These are phyloP conservation scores for Penicillium soppii DNA, from an alignment of 495 filamentous ascomycete genomes.

Conservation along the genomic window DNA sequence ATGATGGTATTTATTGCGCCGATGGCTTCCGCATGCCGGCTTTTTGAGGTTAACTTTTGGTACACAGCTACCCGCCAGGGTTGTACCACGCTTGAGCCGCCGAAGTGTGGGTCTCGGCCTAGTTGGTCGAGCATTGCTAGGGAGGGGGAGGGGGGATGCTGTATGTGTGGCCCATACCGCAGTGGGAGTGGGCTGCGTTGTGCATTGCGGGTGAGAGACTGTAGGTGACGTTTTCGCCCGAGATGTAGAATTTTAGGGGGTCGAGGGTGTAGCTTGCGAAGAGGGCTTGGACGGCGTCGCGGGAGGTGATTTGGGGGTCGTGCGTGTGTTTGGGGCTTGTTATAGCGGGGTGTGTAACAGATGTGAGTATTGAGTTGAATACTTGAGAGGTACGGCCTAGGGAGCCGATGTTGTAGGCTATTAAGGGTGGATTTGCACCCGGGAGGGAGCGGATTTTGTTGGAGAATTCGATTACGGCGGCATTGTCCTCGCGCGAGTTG, in stretches of 20 bases:
- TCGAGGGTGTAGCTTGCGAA: slow-evolving; percentile 57
- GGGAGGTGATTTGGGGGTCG: slow-evolving; percentile 51
- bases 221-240: slow-evolving; percentile 71
- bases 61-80: slow-evolving; percentile 77
- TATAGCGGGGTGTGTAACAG: slow-evolving; percentile 67
- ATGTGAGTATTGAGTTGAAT: slow-evolving; percentile 66
- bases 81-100: slow-evolving; percentile 69
- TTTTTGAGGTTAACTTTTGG: slow-evolving; percentile 64
- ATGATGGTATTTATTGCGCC: slow-evolving; percentile 83
- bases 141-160: slow-evolving; percentile 62
- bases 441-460: slow-evolving; percentile 42
- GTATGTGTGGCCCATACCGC: slow-evolving; percentile 72
- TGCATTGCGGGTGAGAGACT: slow-evolving; percentile 80
- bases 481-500: slow-evolving; percentile 56
- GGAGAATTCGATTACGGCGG: slow-evolving; percentile 54
- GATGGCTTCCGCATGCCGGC: slow-evolving; percentile 74
- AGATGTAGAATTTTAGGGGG: slow-evolving; percentile 71
- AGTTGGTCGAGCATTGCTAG: slow-evolving; percentile 64
- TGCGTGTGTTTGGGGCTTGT: slow-evolving; percentile 32
- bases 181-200: slow-evolving; percentile 68
- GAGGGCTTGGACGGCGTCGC: slow-evolving; percentile 55
- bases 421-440: slow-evolving; percentile 50
- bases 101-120: slow-evolving; percentile 64
- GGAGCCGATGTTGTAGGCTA: slow-evolving; percentile 71
- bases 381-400: slow-evolving; percentile 66